phyloP scores from a whole-genome alignment of 2,329 filamentous ascomycete species.

The Calycina marina region DNA sequence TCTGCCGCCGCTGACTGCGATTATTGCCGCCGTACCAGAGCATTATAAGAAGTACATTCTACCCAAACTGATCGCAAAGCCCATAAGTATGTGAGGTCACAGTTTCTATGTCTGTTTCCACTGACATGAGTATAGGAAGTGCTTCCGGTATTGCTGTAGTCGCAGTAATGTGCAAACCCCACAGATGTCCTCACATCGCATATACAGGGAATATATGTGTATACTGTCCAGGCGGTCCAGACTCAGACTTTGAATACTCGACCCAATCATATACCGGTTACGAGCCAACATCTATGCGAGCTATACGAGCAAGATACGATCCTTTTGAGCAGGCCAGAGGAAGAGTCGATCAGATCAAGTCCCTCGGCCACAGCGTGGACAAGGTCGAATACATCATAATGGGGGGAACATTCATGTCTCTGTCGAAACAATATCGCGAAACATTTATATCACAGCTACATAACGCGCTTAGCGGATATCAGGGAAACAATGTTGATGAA shows the following conservation, averaged over 20 bases:
- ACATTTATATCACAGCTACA: slow-evolving; percentile 92
- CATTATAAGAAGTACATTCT: slow-evolving; percentile 99
- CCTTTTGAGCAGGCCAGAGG: slow-evolving; percentile 95
- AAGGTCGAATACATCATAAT: slow-evolving; percentile 99
- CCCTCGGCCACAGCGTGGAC: slow-evolving; percentile 89
- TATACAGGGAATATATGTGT: slow-evolving; percentile 99
- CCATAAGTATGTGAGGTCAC: slow-evolving; percentile 50
- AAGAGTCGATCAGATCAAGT: slow-evolving; percentile 91
- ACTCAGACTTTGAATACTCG: slow-evolving; percentile 98
- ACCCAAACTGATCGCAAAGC: slow-evolving; percentile 91
- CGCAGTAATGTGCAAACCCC: slow-evolving; percentile 98
- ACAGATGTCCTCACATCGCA: slow-evolving; percentile 92
- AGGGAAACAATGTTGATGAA: slow-evolving; percentile 87
- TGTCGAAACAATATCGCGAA: slow-evolving; percentile 77
- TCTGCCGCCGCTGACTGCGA: slow-evolving; percentile 85
- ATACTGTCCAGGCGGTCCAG: slow-evolving; percentile 92
- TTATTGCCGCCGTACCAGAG: slow-evolving; percentile 96
- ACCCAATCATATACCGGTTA: slow-evolving; percentile 98
- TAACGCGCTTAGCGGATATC: slow-evolving; percentile 92
- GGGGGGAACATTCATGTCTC: slow-evolving; percentile 98
- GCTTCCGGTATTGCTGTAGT: slow-evolving; percentile 96
- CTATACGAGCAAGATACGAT: slow-evolving; percentile 91
- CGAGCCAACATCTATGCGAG: slow-evolving; percentile 95
- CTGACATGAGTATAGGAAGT: slow-evolving; percentile 43
- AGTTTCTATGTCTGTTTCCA: slow-evolving; percentile 7